Evolutionary conservation across 345 rosid genomes (phyloP).

Genomic region (Sapria himalayana): DNA sequence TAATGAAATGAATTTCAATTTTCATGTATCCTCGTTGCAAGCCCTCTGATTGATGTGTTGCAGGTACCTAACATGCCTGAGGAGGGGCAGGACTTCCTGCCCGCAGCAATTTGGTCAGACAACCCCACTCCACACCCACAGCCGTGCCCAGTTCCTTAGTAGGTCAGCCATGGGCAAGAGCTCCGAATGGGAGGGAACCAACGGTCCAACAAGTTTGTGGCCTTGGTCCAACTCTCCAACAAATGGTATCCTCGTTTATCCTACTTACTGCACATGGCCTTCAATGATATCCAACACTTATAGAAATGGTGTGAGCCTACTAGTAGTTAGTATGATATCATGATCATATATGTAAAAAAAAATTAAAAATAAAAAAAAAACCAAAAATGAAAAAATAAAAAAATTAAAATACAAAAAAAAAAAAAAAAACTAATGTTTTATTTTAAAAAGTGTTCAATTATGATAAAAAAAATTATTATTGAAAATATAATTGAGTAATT

Average conservation of each 20-base stretch:
- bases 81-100: conserved; percentile 12
- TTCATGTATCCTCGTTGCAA: no score
- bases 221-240: conserved; percentile 45
- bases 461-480: no score
- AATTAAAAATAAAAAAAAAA: no score
- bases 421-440: no score
- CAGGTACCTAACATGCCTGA: conserved; percentile 13
- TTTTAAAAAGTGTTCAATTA: no score
- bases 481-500: neutral
- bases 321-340: neutral
- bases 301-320: conserved; percentile 1
- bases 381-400: no score
- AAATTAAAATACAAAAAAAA: no score
- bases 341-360: neutral
- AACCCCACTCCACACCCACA: conserved; percentile 15
- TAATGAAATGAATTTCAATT: no score
- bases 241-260: conserved; percentile 18
- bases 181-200: conserved; percentile 27
- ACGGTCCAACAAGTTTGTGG: conserved; percentile 17
- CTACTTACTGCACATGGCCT: no score
- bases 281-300: no score
- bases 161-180: conserved; percentile 25
- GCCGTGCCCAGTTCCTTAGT: conserved; percentile 50
- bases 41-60: conserved; percentile 5
- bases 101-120: conserved; percentile 5